These are phyloP conservation scores for Gynandropsis gynandra DNA, from an alignment of 345 rosid genomes.

Conservation along the genomic window DNA sequence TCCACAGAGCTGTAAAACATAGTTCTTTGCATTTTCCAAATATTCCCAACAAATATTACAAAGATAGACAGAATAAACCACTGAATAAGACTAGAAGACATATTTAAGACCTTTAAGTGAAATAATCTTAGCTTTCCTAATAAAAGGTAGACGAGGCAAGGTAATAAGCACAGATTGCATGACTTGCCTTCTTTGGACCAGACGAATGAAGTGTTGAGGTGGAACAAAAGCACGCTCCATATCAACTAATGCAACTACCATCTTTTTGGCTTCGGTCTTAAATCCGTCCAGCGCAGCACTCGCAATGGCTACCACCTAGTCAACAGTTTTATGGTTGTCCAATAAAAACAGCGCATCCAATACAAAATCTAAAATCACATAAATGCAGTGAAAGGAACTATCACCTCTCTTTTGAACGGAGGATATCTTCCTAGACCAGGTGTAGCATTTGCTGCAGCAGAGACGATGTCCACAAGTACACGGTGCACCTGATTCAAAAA, in stretches of 20 bases:
- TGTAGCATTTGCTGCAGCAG: slow-evolving; percentile 86
- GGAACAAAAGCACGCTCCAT: slow-evolving; percentile 99
- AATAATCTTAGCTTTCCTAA: neutral
- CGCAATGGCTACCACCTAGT: slow-evolving; percentile 85
- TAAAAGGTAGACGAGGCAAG: neutral
- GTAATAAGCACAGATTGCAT: too few species aligned
- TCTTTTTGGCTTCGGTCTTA: slow-evolving; percentile 85
- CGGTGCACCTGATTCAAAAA: slow-evolving; percentile 66
- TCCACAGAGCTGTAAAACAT: too few species aligned
- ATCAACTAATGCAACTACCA: slow-evolving; percentile 97
- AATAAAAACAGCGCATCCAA: neutral
- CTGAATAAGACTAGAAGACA: too few species aligned
- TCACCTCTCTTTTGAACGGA: slow-evolving; percentile 93
- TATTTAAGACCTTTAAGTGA: too few species aligned
- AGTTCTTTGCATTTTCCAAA: too few species aligned
- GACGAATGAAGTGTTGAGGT: slow-evolving; percentile 97
- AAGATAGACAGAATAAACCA: too few species aligned
- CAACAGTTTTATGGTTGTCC: slow-evolving; percentile 6
- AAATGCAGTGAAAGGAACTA: slow-evolving; percentile 5
- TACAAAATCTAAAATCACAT: slow-evolving; percentile 1
- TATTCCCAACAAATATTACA: too few species aligned
- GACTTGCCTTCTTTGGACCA: slow-evolving; percentile 82
- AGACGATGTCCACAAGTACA: slow-evolving; percentile 80
- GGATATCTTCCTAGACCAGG: slow-evolving; percentile 99
- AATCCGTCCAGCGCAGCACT: slow-evolving; percentile 85